A percentile compares a stretch with the other conserved stretches of the same genome.
Evolutionary conservation across 805 yeast genomes (phyloP).

Genomic region (Kluyveromyces wickerhamii): DNA sequence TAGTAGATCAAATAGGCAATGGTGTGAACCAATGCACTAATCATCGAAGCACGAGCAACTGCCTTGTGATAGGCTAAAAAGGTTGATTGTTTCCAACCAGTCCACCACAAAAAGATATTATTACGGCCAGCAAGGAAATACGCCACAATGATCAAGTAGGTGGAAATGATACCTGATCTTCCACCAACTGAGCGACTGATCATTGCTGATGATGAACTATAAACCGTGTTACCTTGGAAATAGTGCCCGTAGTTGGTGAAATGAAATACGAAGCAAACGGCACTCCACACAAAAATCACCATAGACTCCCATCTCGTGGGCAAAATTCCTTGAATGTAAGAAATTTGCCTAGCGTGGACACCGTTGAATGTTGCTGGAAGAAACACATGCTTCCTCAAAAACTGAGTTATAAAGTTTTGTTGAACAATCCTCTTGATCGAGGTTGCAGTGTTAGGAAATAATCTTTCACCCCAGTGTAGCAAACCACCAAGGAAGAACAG

Average conservation of each 20-base stretch:
- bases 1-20: slow-evolving; percentile 32
- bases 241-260: slow-evolving; percentile 10
- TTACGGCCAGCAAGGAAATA: slow-evolving; percentile 19
- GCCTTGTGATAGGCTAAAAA: slow-evolving; percentile 6
- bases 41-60: slow-evolving; percentile 22
- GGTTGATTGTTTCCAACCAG: slow-evolving; percentile 8
- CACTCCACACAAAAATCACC: slow-evolving; percentile 12
- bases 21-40: slow-evolving; percentile 46
- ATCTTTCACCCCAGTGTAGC: slow-evolving; percentile 33
- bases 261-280: slow-evolving; percentile 13
- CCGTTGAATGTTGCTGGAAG: slow-evolving; percentile 14
- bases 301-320: slow-evolving; percentile 19
- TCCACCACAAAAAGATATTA: slow-evolving; percentile 6
- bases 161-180: slow-evolving; percentile 39
- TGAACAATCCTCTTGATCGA: slow-evolving; percentile 24
- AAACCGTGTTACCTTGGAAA: background rate
- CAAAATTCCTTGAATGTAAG: slow-evolving; percentile 10
- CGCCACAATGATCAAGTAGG: slow-evolving; percentile 42
- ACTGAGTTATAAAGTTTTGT: slow-evolving; percentile 7
- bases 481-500: slow-evolving; percentile 36
- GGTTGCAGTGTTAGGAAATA: slow-evolving; percentile 33
- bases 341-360: slow-evolving; percentile 10
- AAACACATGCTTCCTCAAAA: slow-evolving; percentile 13
- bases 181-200: slow-evolving; percentile 32
- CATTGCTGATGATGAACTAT: background rate